phyloP scores from a whole-genome alignment of 495 filamentous ascomycete genomes.

The Podospora didyma region DNA sequence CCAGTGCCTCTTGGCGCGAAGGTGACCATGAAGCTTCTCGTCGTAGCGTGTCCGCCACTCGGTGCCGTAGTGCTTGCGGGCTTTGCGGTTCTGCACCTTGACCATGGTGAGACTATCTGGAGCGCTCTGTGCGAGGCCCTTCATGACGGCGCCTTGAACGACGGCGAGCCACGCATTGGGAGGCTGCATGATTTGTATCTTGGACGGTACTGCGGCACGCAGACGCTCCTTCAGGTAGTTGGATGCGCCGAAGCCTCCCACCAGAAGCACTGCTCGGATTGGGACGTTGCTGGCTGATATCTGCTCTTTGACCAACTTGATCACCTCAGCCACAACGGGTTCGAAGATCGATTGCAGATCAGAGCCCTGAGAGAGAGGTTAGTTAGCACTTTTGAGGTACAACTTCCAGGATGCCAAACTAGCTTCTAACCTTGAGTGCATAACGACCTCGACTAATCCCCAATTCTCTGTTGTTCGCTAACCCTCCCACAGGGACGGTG shows the following conservation, averaged over 20 bases:
- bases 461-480: constrained; percentile 23
- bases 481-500: constrained; percentile 29
- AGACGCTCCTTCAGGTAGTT: constrained; percentile 61
- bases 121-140: constrained; percentile 33
- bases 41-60: constrained; percentile 26
- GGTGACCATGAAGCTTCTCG: constrained; percentile 22
- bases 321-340: constrained; percentile 53
- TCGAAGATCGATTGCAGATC: constrained; percentile 53
- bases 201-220: constrained; percentile 26
- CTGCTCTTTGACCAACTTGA: constrained; percentile 57
- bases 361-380: constrained; percentile 9
- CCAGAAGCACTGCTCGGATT: constrained; percentile 58
- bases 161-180: constrained; percentile 55
- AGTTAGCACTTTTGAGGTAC: constrained; percentile 12
- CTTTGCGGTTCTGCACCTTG: constrained; percentile 38
- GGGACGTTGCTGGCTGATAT: constrained; percentile 40
- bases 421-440: constrained; percentile 20
- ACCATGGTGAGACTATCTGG: constrained; percentile 38
- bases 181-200: constrained; percentile 56
- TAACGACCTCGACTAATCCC: constrained; percentile 27
- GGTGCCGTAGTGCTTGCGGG: constrained; percentile 50
- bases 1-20: constrained; percentile 23
- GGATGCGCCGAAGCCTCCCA: constrained; percentile 68
- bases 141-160: constrained; percentile 42
- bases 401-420: neutral